Evolutionary conservation across 2,329 filamentous ascomycete genomes (phyloP).

Genomic region (Botrytis squamosa): DNA sequence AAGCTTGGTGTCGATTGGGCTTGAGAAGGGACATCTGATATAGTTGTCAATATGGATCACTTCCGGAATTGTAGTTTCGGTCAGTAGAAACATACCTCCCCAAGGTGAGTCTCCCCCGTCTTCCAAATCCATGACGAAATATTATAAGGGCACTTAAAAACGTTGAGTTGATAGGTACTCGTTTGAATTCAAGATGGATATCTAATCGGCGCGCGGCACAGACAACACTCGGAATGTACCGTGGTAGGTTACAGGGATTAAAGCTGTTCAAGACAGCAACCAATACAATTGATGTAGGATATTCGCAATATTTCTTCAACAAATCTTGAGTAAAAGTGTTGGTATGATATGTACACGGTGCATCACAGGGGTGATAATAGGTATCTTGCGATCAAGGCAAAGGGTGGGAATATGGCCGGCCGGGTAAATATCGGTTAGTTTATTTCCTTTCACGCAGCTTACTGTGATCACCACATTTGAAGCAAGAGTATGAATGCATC

Average conservation of each 20-base stretch:
- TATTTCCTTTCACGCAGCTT: background rate
- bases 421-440: constrained; percentile 1
- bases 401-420: background rate
- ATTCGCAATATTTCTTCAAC: background rate
- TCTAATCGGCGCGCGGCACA: constrained; percentile 6
- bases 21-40: constrained; percentile 45
- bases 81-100: constrained; percentile 42
- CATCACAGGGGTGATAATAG: background rate
- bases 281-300: background rate
- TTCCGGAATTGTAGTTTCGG: background rate
- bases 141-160: background rate
- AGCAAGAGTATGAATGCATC: background rate
- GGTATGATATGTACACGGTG: background rate
- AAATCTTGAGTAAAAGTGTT: background rate
- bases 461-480: background rate
- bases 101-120: constrained; percentile 47
- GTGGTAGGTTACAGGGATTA: constrained; percentile 1
- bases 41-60: constrained; percentile 24
- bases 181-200: background rate
- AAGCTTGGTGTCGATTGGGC: constrained; percentile 37
- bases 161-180: background rate
- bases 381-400: background rate
- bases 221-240: constrained; percentile 12
- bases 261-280: background rate
- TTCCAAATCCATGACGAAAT: constrained; percentile 44